A percentile compares a stretch with the other conserved stretches of the same genome.
These are phyloP conservation scores for Sclerotinia minor DNA, from an alignment of 2,329 filamentous ascomycete genomes.

Conservation along the genomic window DNA sequence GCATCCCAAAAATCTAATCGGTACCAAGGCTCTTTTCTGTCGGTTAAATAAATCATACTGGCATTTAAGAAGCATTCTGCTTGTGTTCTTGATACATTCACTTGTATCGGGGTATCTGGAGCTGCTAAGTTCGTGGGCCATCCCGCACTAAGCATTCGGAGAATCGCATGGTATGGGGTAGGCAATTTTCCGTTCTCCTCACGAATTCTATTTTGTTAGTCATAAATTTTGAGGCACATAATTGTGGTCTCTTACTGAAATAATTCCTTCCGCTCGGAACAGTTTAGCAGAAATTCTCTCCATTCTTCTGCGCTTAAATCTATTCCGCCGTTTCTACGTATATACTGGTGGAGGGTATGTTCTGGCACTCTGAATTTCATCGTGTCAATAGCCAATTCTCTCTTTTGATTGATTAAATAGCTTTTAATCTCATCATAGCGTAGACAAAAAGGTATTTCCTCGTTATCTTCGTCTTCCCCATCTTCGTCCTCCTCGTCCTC, in stretches of 20 bases:
- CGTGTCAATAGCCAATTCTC: conserved; percentile 18
- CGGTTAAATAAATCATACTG: neutral
- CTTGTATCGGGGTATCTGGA: neutral
- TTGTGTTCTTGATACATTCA: neutral
- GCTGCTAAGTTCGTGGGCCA: neutral
- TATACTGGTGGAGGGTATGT: conserved; percentile 13
- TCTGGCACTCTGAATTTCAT: conserved; percentile 23
- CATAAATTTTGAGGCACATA: too few species aligned
- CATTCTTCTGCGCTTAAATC: conserved; percentile 10
- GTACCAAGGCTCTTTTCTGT: conserved; percentile 19
- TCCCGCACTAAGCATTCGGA: neutral
- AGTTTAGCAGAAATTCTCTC: conserved; percentile 19
- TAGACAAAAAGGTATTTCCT: conserved; percentile 1
- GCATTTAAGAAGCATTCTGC: neutral
- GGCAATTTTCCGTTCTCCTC: conserved; percentile 4
- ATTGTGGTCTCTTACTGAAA: neutral
- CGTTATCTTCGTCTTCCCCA: neutral
- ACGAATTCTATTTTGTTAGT: conserved; percentile 2
- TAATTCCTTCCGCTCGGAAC: neutral
- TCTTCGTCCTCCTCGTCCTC: neutral
- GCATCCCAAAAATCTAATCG: conserved; percentile 20
- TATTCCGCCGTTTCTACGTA: conserved; percentile 18
- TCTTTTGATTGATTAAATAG: conserved; percentile 1
- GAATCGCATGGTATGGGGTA: conserved; percentile 17
- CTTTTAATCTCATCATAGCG: conserved; percentile 16